Evolutionary conservation across 345 rosid genomes (phyloP).

Genomic region (Eucalyptus cloeziana): DNA sequence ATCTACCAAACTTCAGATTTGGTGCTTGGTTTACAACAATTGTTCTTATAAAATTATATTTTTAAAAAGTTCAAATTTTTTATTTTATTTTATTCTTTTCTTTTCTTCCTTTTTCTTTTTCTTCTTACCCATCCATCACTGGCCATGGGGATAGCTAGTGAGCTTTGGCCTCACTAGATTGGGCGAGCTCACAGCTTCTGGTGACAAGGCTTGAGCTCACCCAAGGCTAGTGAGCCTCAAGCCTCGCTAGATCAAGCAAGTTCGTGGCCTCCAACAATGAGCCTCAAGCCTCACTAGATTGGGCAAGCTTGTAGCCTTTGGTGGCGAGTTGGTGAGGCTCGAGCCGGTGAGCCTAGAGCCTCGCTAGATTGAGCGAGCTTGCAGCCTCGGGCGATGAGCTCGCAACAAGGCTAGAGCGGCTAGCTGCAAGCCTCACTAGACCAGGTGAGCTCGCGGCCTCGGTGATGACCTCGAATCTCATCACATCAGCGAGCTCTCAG

Average conservation of each 20-base stretch:
- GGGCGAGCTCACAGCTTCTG: accelerated
- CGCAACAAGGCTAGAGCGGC: accelerated
- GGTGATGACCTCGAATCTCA: accelerated
- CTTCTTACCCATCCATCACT: too few species aligned
- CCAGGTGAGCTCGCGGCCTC: accelerated
- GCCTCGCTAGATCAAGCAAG: too few species aligned
- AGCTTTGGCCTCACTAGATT: too few species aligned
- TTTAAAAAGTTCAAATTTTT: too few species aligned
- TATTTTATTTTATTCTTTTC: too few species aligned
- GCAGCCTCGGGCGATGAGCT: accelerated
- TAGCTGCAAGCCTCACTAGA: accelerated
- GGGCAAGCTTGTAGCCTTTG: too few species aligned
- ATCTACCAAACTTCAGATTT: accelerated
- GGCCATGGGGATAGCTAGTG: accelerated
- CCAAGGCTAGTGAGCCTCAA: accelerated
- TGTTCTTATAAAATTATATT: too few species aligned
- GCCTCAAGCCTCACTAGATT: accelerated
- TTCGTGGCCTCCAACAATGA: accelerated
- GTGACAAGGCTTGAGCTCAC: accelerated
- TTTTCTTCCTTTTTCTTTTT: too few species aligned
- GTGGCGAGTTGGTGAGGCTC: accelerated
- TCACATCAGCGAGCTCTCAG: accelerated
- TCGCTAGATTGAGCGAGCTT: too few species aligned
- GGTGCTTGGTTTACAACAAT: too few species aligned
- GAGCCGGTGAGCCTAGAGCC: too few species aligned